Conservation (phyloP, 2,329 filamentous ascomycete species). For the Aspergillaceae sp. region DNA sequence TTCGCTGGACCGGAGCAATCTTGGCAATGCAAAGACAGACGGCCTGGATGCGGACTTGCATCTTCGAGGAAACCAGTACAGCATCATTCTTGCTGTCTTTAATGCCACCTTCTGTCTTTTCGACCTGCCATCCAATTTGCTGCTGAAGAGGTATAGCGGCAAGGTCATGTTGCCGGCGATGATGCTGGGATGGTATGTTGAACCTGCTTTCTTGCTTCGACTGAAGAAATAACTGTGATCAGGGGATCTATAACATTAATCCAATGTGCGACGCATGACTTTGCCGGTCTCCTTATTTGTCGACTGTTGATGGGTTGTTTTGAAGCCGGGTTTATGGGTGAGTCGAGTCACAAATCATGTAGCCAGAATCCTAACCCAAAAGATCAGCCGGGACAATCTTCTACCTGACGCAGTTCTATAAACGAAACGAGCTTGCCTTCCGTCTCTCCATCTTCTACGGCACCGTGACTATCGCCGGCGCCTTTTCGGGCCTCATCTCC, state of each 20-base stretch:
- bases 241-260: slow-evolving; percentile 4
- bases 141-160: slow-evolving; percentile 8
- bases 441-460: slow-evolving; percentile 2
- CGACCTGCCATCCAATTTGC: slow-evolving; percentile 11
- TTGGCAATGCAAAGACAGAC: slow-evolving; percentile 46
- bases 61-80: slow-evolving; percentile 54
- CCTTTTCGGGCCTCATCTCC: slow-evolving; percentile 15
- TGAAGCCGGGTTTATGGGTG: slow-evolving; percentile 5
- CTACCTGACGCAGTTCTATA: slow-evolving; percentile 10
- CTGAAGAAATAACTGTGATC: neutral
- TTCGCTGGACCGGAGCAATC: slow-evolving; percentile 43
- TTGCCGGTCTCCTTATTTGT: slow-evolving; percentile 2
- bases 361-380: neutral
- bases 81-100: slow-evolving; percentile 56
- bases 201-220: neutral
- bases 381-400: slow-evolving; percentile 7
- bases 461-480: slow-evolving; percentile 6
- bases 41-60: slow-evolving; percentile 40
- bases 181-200: slow-evolving; percentile 5
- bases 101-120: slow-evolving; percentile 48
- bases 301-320: slow-evolving; percentile 4
- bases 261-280: slow-evolving; percentile 1
- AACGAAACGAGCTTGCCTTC: slow-evolving; percentile 7
- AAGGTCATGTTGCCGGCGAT: slow-evolving; percentile 4
- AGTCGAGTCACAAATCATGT: neutral